Evolutionary conservation across 1,139 yeast species (phyloP), one percentile per base, ranked within the genome.

Genomic region (Sugiyamaella novakii): DNA sequence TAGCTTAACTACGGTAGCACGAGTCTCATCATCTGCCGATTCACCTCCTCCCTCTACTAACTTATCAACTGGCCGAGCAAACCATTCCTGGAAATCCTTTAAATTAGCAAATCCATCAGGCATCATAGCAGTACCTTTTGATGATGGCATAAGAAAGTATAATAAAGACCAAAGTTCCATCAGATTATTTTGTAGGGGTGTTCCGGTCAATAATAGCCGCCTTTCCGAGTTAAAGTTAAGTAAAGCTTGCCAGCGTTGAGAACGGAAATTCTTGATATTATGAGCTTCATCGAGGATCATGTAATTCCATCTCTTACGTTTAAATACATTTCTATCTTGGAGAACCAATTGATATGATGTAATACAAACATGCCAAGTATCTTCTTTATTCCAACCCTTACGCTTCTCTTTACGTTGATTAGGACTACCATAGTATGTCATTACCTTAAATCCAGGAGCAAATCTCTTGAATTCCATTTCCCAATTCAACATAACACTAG

Each of bases 231-330:
- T 94, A 71, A 94, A 94, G 65, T 94, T 94, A 55, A 94, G 74
- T 49, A 94, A 72, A 0, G 98, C 95, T 70, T 87, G 94, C 99
- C 99, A 92, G 59, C 99, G 79, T 50, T 92, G 94, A 1, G 98
- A 92, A 59, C 96, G 75, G 71, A 92, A 92, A 60, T 94, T 94
- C 66, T 94, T 94, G 69, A 94, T 94, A 61, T 94, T 94, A 67
- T 94, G 99, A 0, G 99, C 99, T 65, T 94, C 99, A 70, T 94
- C 99, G 53, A 92, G 75, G 60, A 92, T 89, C 96, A 94, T 87
- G 66, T 91, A 92, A 64, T 83, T 86, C 99, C 99, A 92, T 60
- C 78, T 81, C 63, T 94, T 86, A 63, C 98, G 78, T 58, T 91
- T 83, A 69, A 94, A 94, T 0, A 95, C 88, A 56, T 85, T 91